These are phyloP conservation scores for Aspergillus bombycis DNA, from an alignment of 2,329 filamentous ascomycete genomes.

Conservation along the genomic window DNA sequence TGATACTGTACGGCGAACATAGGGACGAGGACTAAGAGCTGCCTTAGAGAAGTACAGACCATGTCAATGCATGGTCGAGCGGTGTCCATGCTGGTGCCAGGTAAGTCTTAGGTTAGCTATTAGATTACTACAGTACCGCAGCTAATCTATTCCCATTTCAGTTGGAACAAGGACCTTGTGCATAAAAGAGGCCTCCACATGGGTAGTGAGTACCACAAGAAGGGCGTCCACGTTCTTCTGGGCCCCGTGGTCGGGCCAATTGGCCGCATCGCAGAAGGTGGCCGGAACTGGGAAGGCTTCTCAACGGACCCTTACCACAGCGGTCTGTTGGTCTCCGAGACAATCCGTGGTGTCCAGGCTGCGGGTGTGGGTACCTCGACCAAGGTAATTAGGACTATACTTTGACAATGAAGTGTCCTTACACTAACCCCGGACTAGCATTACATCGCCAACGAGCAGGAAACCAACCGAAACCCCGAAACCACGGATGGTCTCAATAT, in stretches of 20 bases:
- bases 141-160: not conserved
- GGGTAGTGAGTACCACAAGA: constrained; percentile 43
- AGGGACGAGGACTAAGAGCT: not conserved
- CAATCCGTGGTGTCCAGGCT: constrained; percentile 50
- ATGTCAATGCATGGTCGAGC: constrained; percentile 29
- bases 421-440: constrained; percentile 46
- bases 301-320: constrained; percentile 53
- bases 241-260: constrained; percentile 48
- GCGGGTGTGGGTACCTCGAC: constrained; percentile 46
- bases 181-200: constrained; percentile 35
- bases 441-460: constrained; percentile 65
- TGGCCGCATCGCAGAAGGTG: constrained; percentile 36
- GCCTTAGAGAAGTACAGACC: constrained; percentile 34
- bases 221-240: constrained; percentile 48
- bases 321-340: constrained; percentile 47
- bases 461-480: constrained; percentile 37
- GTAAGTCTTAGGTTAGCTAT: constrained; percentile 18
- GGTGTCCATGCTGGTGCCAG: constrained; percentile 29
- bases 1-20: not conserved
- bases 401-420: not conserved
- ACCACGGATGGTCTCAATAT: constrained; percentile 12
- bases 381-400: constrained; percentile 18
- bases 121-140: not conserved
- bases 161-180: constrained; percentile 42
- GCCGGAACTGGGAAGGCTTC: constrained; percentile 55